Conservation (phyloP, 1,284 basidiomycete genomes). For the Puccinia horiana region DNA sequence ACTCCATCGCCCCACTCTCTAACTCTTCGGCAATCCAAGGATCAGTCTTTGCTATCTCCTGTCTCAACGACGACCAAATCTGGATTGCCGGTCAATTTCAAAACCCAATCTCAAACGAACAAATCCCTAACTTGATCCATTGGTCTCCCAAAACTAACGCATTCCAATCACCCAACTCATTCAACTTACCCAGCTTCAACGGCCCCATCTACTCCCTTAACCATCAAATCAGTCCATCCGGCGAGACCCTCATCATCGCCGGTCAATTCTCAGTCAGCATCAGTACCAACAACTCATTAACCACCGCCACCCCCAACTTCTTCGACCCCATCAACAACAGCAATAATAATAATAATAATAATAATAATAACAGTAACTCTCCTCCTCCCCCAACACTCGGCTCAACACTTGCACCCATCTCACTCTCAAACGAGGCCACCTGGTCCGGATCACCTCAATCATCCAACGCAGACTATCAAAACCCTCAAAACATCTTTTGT, state of each 20-base stretch:
- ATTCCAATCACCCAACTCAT: constrained; percentile 60
- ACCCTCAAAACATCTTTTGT: constrained; percentile 78
- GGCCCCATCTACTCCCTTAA: constrained; percentile 79
- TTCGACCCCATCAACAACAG: constrained; percentile 64
- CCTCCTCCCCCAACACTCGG: constrained; percentile 67
- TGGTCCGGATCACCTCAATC: constrained; percentile 75
- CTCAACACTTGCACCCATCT: constrained; percentile 78
- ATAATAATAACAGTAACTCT: constrained; percentile 63
- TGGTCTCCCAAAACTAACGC: constrained; percentile 65
- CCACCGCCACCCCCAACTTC: constrained; percentile 56
- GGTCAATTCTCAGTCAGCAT: constrained; percentile 76
- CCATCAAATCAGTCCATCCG: constrained; percentile 66
- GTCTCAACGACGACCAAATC: constrained; percentile 69
- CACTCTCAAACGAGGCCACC: constrained; percentile 64
- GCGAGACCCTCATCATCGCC: constrained; percentile 76
- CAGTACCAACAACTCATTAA: constrained; percentile 62
- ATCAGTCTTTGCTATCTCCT: constrained; percentile 73
- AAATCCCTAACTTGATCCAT: constrained; percentile 66
- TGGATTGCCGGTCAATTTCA: constrained; percentile 83
- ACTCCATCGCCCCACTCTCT: constrained; percentile 50
- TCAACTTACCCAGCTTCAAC: constrained; percentile 75
- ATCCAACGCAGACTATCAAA: constrained; percentile 66
- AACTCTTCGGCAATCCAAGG: constrained; percentile 62
- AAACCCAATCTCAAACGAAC: constrained; percentile 64
- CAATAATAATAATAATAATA: constrained; percentile 65